These are phyloP conservation scores for Candida sp. DNA, from an alignment of 1,139 yeast genomes.

Conservation along the genomic window DNA sequence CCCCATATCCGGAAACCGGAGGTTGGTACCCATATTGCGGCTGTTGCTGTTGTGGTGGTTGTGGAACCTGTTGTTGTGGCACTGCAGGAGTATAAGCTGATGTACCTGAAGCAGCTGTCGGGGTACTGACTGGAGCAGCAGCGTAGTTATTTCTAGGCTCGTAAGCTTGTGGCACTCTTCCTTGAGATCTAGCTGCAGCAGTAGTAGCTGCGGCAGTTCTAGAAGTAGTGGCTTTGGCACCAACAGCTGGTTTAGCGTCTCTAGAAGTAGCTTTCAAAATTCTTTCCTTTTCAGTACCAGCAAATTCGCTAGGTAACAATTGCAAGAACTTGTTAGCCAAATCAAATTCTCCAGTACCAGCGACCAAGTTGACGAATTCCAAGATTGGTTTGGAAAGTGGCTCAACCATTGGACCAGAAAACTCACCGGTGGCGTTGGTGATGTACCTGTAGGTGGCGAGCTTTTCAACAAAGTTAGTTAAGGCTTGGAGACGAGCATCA, in stretches of 20 bases:
- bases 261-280: slow-evolving; percentile 59
- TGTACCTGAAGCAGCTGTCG: neutral
- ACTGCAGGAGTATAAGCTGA: slow-evolving; percentile 10
- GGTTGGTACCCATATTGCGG: slow-evolving; percentile 12
- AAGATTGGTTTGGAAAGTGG: slow-evolving; percentile 61
- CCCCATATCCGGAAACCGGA: slow-evolving; percentile 13
- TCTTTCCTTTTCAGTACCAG: slow-evolving; percentile 73
- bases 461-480: slow-evolving; percentile 84
- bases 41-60: slow-evolving; percentile 7
- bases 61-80: slow-evolving; percentile 4
- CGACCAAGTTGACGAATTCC: slow-evolving; percentile 82
- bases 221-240: neutral
- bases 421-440: slow-evolving; percentile 40
- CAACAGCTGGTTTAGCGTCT: slow-evolving; percentile 7
- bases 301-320: slow-evolving; percentile 65
- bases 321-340: slow-evolving; percentile 75
- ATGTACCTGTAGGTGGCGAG: slow-evolving; percentile 74
- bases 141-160: neutral
- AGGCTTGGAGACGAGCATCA: slow-evolving; percentile 84
- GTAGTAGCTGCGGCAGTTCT: neutral
- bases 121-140: neutral
- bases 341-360: slow-evolving; percentile 84
- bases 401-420: slow-evolving; percentile 52
- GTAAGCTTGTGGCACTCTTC: slow-evolving; percentile 1
- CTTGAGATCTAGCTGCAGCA: neutral